These are phyloP conservation scores for Corylus americana DNA, from an alignment of 306 rosid species.

Conservation along the genomic window DNA sequence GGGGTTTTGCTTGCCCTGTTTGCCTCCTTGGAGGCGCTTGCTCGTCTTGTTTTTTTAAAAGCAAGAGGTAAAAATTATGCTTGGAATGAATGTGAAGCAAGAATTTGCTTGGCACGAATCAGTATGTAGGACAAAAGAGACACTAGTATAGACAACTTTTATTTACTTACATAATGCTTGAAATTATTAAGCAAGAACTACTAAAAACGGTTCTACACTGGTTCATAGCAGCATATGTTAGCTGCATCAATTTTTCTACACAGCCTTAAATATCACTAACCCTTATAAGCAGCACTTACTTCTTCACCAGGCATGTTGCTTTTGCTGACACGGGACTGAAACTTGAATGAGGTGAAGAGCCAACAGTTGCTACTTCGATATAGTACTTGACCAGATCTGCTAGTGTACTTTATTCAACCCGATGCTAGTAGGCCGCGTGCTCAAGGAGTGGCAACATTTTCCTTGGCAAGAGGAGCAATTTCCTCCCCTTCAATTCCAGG, in stretches of 20 bases:
- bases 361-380: neutral
- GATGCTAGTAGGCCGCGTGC: conserved; percentile 8
- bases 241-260: neutral
- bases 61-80: no score
- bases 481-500: conserved; percentile 79
- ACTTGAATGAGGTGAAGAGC: conserved; percentile 6
- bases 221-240: neutral
- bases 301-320: conserved; percentile 13
- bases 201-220: neutral
- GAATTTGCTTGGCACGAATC: neutral
- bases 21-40: no score
- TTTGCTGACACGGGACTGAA: neutral
- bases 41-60: no score
- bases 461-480: conserved; percentile 77
- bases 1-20: no score
- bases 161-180: conserved; percentile 7
- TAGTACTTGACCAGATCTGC: neutral
- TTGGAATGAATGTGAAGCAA: neutral
- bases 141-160: neutral
- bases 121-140: neutral
- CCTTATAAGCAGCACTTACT: neutral
- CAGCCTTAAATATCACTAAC: neutral
- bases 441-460: conserved; percentile 76
- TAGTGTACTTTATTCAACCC: neutral
- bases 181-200: neutral